phyloP scores from a whole-genome alignment of 1,284 basidiomycete genomes.

The Apiotrichum montevideense region DNA sequence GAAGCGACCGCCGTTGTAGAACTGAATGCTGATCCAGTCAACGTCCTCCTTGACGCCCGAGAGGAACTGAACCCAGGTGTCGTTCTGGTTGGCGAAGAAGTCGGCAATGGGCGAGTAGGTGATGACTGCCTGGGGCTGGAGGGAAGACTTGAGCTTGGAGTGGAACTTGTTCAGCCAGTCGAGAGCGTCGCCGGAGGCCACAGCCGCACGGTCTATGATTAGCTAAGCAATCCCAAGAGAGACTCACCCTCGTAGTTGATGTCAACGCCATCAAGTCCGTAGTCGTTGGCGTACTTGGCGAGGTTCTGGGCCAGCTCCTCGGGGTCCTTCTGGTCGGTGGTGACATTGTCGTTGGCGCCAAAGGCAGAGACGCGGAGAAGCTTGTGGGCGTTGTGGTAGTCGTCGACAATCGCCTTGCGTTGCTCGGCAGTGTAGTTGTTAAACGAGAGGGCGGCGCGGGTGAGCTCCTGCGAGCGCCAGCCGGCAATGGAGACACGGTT shows the following conservation, averaged over 20 bases:
- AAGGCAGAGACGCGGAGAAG: conserved; percentile 40
- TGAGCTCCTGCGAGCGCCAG: background rate
- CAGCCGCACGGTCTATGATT: conserved; percentile 9
- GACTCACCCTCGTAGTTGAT: conserved; percentile 42
- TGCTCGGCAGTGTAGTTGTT: background rate
- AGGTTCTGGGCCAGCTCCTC: conserved; percentile 21
- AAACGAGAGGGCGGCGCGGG: conserved; percentile 1
- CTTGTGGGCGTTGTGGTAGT: conserved; percentile 40
- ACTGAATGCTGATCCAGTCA: background rate
- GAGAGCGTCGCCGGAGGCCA: conserved; percentile 3
- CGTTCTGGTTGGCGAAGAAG: background rate
- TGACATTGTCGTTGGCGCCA: conserved; percentile 36
- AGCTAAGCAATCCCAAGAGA: too few relatives aligned
- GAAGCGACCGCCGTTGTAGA: background rate
- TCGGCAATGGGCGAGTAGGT: background rate
- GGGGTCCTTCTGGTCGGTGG: conserved; percentile 28
- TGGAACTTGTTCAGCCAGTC: conserved; percentile 30
- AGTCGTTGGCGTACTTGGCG: conserved; percentile 31
- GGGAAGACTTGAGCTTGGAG: conserved; percentile 15
- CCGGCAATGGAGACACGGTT: background rate
- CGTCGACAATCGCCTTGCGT: conserved; percentile 17
- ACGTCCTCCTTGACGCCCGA: background rate
- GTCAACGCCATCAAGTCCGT: conserved; percentile 48
- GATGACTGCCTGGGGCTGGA: conserved; percentile 6
- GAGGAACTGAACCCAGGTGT: background rate